Percentiles rank a stretch among this genome's conserved stretches.
Evolutionary conservation across 768 basidiomycete genomes (phyloP).

Genomic region (Leccinum disarticulatum): DNA sequence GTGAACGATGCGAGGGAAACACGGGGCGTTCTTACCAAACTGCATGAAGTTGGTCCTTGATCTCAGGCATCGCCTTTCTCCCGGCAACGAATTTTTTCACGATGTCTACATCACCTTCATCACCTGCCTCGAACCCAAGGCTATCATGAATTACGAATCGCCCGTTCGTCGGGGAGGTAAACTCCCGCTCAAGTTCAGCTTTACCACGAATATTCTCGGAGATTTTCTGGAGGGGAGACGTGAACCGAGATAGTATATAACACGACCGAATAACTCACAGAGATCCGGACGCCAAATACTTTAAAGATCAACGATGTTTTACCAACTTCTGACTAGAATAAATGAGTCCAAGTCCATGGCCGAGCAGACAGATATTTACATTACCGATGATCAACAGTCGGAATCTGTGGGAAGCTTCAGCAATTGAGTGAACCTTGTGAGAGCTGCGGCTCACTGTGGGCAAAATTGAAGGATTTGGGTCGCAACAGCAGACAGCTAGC

Average conservation of each 20-base stretch:
- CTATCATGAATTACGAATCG: not conserved
- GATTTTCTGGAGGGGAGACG: not conserved
- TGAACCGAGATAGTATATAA: not conserved
- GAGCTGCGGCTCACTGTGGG: not conserved
- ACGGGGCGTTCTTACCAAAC: not conserved
- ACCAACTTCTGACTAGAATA: not conserved
- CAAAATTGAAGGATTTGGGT: not conserved
- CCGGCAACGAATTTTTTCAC: not conserved
- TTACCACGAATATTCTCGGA: not conserved
- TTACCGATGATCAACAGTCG: not conserved
- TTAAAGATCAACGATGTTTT: not conserved
- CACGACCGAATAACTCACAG: not conserved
- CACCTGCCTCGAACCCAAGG: not conserved
- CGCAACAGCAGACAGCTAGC: not conserved
- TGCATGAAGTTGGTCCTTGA: not conserved
- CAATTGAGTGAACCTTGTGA: too few relatives aligned
- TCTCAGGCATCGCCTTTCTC: not conserved
- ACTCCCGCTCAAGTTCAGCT: not conserved
- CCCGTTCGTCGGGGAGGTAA: not conserved
- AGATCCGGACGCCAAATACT: not conserved
- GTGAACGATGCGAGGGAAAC: too few relatives aligned
- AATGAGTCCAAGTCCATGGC: not conserved
- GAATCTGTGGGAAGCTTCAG: not conserved
- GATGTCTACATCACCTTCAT: accelerated
- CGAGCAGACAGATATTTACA: not conserved